Evolutionary conservation across 2,329 filamentous ascomycete species (phyloP).

Genomic region (Ascochyta fabae): DNA sequence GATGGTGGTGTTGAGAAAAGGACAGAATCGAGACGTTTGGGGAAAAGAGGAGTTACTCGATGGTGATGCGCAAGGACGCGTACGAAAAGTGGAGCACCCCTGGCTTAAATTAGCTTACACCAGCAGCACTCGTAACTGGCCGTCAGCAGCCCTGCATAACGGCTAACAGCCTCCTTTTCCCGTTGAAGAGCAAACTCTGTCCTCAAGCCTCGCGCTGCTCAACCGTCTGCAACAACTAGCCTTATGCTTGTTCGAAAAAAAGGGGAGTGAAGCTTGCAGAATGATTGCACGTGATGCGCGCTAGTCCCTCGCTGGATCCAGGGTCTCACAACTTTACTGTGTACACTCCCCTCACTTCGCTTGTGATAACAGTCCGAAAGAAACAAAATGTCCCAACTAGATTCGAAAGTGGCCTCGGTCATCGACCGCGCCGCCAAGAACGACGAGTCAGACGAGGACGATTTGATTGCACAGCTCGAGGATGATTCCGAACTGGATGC

Average conservation of each 20-base stretch:
- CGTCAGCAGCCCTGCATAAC: conserved; percentile 14
- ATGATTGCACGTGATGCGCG: conserved; percentile 14
- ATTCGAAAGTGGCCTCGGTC: conserved; percentile 59
- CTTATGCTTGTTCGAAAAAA: neutral
- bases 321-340: conserved; percentile 11
- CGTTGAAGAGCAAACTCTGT: conserved; percentile 8
- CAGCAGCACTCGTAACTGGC: conserved; percentile 17
- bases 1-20: conserved; percentile 23
- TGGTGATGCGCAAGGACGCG: conserved; percentile 38
- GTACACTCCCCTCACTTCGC: conserved; percentile 25
- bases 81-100: conserved; percentile 33
- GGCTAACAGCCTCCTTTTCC: conserved; percentile 14
- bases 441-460: conserved; percentile 63
- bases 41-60: conserved; percentile 25
- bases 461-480: conserved; percentile 65
- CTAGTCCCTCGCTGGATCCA: conserved; percentile 11
- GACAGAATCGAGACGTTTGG: conserved; percentile 24
- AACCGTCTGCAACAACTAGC: neutral
- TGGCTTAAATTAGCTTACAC: conserved; percentile 26
- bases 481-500: conserved; percentile 60
- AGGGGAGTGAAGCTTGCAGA: neutral
- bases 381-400: conserved; percentile 55
- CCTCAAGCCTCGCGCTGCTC: neutral
- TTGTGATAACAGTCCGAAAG: conserved; percentile 13
- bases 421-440: conserved; percentile 53